Evolutionary conservation across 2,329 filamentous ascomycete species (phyloP).

Genomic region (Arthrobotrys conoides): DNA sequence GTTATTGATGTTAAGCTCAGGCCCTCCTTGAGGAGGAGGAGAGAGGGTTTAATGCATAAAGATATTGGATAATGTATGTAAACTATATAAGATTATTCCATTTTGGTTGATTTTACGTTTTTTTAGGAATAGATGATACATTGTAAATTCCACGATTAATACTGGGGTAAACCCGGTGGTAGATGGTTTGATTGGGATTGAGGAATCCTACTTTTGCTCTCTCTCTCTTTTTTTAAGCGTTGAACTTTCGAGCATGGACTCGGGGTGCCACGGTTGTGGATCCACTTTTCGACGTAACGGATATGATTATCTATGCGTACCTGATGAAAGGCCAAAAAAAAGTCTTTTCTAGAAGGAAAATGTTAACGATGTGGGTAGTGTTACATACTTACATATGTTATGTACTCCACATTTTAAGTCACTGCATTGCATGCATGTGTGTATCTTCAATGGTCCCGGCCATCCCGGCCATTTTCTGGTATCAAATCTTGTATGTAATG

Average conservation of each 20-base stretch:
- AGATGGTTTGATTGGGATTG: not conserved
- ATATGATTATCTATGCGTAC: not conserved
- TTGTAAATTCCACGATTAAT: not conserved
- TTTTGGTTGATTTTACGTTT: not conserved
- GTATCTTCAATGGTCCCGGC: too few species aligned
- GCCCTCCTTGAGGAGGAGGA: not conserved
- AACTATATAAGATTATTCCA: not conserved
- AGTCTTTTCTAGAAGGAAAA: conserved; percentile 24
- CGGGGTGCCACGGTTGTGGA: not conserved
- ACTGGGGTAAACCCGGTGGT: not conserved
- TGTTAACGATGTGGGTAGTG: not conserved
- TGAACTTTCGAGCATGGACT: not conserved
- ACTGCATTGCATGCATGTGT: conserved; percentile 5
- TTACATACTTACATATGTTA: not conserved
- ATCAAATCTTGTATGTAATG: not conserved
- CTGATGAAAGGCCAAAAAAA: not conserved
- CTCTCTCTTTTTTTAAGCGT: too few species aligned
- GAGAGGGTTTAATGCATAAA: conserved; percentile 1
- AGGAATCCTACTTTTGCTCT: too few species aligned
- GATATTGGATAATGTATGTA: too few species aligned
- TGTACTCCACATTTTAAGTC: conserved; percentile 24
- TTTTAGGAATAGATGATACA: not conserved
- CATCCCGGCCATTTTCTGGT: not conserved
- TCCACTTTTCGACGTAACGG: not conserved
- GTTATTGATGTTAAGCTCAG: not conserved